Evolutionary conservation across 306 rosid genomes (phyloP).

Genomic region (Sesbania bispinosa): DNA sequence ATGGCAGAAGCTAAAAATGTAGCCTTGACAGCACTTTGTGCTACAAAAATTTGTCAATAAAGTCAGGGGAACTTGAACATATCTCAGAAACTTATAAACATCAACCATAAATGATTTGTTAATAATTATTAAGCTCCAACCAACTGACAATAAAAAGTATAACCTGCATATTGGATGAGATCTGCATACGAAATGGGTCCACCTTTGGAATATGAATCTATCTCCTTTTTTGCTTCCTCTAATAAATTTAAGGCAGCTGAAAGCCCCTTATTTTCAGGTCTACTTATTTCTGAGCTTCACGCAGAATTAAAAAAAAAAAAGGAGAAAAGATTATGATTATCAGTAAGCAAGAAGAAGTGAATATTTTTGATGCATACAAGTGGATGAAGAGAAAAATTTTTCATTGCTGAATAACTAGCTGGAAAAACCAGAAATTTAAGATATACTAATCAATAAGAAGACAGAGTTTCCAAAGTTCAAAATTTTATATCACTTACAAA

Average conservation of each 20-base stretch:
- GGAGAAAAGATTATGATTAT: constrained; percentile 3
- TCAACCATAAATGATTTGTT: background rate
- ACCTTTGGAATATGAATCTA: constrained; percentile 84
- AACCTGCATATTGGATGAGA: constrained; percentile 83
- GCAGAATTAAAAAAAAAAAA: constrained; percentile 29
- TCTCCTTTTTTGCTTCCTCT: constrained; percentile 88
- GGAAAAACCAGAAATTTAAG: background rate
- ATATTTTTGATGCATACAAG: background rate
- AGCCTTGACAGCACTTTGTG: constrained; percentile 78
- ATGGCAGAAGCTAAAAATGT: constrained; percentile 87
- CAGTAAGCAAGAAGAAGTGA: background rate
- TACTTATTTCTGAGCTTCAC: constrained; percentile 89
- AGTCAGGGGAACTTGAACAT: constrained; percentile 11
- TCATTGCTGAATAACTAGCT: background rate
- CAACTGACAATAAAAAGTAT: constrained; percentile 7
- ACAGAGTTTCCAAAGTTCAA: background rate
- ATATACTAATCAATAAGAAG: background rate
- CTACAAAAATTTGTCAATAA: constrained; percentile 38
- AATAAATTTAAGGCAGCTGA: constrained; percentile 66
- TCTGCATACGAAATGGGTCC: constrained; percentile 90
- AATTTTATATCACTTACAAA: background rate
- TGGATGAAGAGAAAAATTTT: background rate
- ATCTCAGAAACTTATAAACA: background rate
- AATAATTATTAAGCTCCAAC: constrained; percentile 17
- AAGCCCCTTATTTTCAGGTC: constrained; percentile 85